phyloP scores from a whole-genome alignment of 331 rosid genomes.

The Ulmus americana region DNA sequence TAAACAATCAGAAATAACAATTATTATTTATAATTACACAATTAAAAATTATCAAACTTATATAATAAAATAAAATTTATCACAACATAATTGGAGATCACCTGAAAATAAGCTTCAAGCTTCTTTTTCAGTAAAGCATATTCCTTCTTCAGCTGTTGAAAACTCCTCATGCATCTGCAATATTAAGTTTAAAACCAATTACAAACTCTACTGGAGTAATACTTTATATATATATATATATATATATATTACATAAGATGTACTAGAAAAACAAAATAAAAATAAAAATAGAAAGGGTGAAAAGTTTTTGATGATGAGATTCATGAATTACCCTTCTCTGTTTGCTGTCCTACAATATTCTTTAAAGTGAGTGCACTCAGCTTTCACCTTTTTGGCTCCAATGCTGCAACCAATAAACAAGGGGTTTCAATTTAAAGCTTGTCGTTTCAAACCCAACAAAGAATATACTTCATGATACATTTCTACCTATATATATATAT shows the following conservation, averaged over 20 bases:
- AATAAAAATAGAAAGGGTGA: background rate
- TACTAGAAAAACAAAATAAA: background rate
- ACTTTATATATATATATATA: background rate
- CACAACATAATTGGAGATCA: conserved; percentile 11
- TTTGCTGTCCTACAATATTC: conserved; percentile 68
- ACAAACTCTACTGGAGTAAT: background rate
- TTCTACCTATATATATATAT: background rate
- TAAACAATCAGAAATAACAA: conserved; percentile 15
- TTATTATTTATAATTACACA: background rate
- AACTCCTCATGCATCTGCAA: conserved; percentile 67
- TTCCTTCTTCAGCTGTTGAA: conserved; percentile 78
- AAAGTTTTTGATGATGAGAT: background rate
- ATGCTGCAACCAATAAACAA: conserved; percentile 54
- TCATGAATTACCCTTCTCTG: conserved; percentile 61
- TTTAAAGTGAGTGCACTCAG: conserved; percentile 65
- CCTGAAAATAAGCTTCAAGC: conserved; percentile 95
- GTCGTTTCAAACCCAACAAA: conserved; percentile 30
- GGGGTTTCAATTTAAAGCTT: conserved; percentile 19
- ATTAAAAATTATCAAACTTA: background rate
- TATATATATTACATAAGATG: background rate
- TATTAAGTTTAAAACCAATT: background rate
- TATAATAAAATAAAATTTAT: background rate
- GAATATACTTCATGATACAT: conserved; percentile 24
- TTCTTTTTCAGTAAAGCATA: conserved; percentile 66
- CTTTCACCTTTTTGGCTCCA: conserved; percentile 91